Base-by-base conservation (phyloP, 2,329 filamentous ascomycete genomes). In the Fusarium goolgardi region DNA sequence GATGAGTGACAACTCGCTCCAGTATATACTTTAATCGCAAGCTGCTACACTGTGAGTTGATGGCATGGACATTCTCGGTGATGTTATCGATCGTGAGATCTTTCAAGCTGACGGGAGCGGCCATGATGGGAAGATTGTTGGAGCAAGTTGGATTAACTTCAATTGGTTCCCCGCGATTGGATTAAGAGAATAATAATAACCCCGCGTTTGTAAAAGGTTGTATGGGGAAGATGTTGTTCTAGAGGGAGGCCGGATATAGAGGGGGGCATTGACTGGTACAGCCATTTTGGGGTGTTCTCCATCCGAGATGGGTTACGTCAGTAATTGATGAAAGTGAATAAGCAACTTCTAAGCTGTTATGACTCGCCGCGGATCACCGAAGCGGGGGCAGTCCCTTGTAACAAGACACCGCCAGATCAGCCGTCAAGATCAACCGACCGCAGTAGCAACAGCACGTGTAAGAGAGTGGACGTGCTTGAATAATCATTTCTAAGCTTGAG, bases 51-150 rank as follows among this genome's bases (percentile, higher is more conserved):
- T 88, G 84, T 0, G 90, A 90, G 78, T 94, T 94, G 77, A 93
- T 91, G 41, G 83, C 80, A 71, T 90, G 82, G 20, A 89, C 88
- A 73, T 93, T 92, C 41, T 89, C 84, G 43, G 91, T 93, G 75
- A 93, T 93, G 78, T 92, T 93, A 70, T 91, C 89, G 59, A 88
- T 88, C 2, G 88, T 92, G 21, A 92, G 82, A 76, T 92, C 86
- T 27, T 67, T 70, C 23, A 70, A 35, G 37, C 29, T 64, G 7
- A 64, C 40, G 7, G 61, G 61, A 3, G 59, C 61, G 4, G 61
- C 52, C 61, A 64, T 64, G 15, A 11, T 16, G 27, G 16, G 16
- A 3, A 21, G 12, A 39, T 39, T 4, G 1, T 12, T 3, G 32
- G 16, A 35, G 10, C 0, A 11, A 18, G n/a, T 21, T 21, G 3